Conservation (phyloP, 805 yeast genomes). For the Lipomyces yamadae region DNA sequence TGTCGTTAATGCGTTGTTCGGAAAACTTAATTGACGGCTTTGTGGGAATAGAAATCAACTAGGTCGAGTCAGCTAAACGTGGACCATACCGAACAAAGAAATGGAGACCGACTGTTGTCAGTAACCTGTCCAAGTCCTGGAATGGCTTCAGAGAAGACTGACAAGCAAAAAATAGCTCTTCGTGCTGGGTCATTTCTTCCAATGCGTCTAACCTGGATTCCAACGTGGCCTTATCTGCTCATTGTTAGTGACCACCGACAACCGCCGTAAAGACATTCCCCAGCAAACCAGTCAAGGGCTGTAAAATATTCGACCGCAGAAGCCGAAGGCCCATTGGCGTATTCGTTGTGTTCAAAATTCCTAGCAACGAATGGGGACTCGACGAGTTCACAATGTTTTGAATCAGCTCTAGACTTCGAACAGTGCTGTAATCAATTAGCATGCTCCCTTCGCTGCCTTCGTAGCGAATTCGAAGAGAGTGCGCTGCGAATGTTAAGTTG, state of each 20-base stretch:
- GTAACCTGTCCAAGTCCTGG: constrained; percentile 52
- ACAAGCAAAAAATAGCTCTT: constrained; percentile 32
- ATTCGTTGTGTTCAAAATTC: constrained; percentile 48
- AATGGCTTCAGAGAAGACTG: constrained; percentile 41
- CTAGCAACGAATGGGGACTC: constrained; percentile 47
- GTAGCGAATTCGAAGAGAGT: constrained; percentile 28
- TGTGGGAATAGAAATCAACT: constrained; percentile 43
- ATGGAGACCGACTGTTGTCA: constrained; percentile 41
- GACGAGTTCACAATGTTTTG: constrained; percentile 44
- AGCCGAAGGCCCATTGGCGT: constrained; percentile 56
- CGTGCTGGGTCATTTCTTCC: constrained; percentile 45
- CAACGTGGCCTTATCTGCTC: constrained; percentile 45
- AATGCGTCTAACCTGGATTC: constrained; percentile 49
- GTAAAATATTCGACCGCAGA: constrained; percentile 52
- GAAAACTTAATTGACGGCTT: constrained; percentile 41
- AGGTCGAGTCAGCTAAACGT: background rate
- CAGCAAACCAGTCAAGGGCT: constrained; percentile 49
- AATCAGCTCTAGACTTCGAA: constrained; percentile 49
- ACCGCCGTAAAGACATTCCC: background rate
- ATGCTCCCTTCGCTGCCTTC: constrained; percentile 44
- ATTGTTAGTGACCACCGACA: background rate
- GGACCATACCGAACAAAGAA: background rate
- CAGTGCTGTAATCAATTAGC: constrained; percentile 52
- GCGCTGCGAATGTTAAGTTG: constrained; percentile 41
- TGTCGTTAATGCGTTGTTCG: constrained; percentile 50